Evolutionary conservation across 2,329 filamentous ascomycete species (phyloP).

Genomic region (Dactylonectria macrodidyma): DNA sequence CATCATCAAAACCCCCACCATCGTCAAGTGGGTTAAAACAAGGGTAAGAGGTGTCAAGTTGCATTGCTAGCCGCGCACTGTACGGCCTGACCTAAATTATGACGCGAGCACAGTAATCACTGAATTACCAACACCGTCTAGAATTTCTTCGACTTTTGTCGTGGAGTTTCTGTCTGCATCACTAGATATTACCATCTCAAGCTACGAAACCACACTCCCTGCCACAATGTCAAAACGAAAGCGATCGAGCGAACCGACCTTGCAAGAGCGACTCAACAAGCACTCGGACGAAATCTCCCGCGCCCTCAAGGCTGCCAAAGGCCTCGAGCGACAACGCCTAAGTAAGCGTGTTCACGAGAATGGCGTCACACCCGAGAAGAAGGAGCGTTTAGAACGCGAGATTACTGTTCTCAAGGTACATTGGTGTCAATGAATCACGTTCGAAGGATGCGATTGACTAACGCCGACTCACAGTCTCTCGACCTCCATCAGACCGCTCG

Average conservation of each 20-base stretch:
- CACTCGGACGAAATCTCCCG: conserved; percentile 73
- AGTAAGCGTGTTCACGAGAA: conserved; percentile 70
- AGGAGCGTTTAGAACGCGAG: conserved; percentile 74
- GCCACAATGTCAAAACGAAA: conserved; percentile 71
- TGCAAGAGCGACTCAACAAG: conserved; percentile 67
- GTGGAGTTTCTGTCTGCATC: conserved; percentile 60
- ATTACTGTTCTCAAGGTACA: conserved; percentile 68
- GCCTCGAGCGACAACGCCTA: conserved; percentile 84
- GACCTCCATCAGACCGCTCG: conserved; percentile 71
- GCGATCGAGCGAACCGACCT: conserved; percentile 60
- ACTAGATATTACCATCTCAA: conserved; percentile 17
- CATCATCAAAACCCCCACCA: conserved; percentile 38
- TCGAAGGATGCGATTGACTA: not conserved
- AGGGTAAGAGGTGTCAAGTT: conserved; percentile 10
- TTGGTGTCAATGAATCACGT: not conserved
- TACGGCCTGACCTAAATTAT: rapidly evolving
- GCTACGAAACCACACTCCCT: conserved; percentile 17
- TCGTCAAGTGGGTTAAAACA: conserved; percentile 22
- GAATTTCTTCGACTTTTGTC: conserved; percentile 62
- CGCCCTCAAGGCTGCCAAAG: conserved; percentile 80
- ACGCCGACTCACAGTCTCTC: conserved; percentile 62
- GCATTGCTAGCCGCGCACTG: conserved; percentile 32
- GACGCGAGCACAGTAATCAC: conserved; percentile 28
- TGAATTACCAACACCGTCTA: conserved; percentile 21
- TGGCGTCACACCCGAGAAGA: conserved; percentile 63